phyloP scores from a whole-genome alignment of 1,284 basidiomycete genomes.

The Leucoagaricus sp. region DNA sequence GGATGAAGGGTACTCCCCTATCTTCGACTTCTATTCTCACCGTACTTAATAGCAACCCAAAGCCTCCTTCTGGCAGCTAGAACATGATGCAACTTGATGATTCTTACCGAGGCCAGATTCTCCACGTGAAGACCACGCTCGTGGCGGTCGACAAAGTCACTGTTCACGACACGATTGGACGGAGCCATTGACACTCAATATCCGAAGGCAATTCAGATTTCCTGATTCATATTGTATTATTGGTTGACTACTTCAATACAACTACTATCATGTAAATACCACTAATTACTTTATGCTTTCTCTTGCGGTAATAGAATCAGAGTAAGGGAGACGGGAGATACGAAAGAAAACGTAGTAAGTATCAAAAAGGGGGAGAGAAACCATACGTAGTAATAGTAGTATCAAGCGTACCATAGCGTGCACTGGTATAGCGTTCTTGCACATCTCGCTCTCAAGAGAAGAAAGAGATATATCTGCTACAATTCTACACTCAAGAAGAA shows the following conservation, averaged over 20 bases:
- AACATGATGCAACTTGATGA: no score
- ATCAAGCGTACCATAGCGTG: not conserved
- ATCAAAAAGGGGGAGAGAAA: slow-evolving; percentile 2
- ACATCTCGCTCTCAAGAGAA: slow-evolving; percentile 9
- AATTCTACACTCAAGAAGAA: slow-evolving; percentile 25
- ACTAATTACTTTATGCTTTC: slow-evolving; percentile 13
- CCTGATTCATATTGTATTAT: slow-evolving; percentile 2
- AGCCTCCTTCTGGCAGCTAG: no score
- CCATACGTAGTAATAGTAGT: slow-evolving; percentile 12
- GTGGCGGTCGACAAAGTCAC: no score
- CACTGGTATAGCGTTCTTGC: not conserved
- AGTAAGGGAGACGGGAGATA: not conserved
- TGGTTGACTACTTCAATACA: not conserved
- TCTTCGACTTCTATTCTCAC: no score
- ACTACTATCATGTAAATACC: slow-evolving; percentile 7
- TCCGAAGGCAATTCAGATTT: not conserved
- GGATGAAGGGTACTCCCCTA: no score
- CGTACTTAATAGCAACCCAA: no score
- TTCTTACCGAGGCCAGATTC: no score
- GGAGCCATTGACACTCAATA: not conserved
- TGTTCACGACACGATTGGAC: no score
- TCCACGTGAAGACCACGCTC: no score
- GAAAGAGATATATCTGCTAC: slow-evolving; percentile 32
- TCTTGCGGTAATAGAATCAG: not conserved
- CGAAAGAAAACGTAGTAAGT: not conserved